A percentile compares a stretch with the other conserved stretches of the same genome.
phyloP scores from a whole-genome alignment of 345 rosid species.

The Psidium guajava region DNA sequence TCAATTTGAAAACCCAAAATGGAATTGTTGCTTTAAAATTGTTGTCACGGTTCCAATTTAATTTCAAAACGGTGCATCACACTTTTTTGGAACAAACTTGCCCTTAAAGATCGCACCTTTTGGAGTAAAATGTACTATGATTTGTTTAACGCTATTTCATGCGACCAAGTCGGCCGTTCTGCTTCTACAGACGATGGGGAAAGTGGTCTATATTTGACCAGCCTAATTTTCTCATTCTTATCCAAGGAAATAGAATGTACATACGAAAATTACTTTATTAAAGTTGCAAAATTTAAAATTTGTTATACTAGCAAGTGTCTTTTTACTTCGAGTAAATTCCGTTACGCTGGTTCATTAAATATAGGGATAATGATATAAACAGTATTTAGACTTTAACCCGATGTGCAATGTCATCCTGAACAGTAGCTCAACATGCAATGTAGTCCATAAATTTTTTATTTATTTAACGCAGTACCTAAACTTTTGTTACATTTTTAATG shows the following conservation, averaged over 20 bases:
- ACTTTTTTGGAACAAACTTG: not conserved
- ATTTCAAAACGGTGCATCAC: too few relatives aligned
- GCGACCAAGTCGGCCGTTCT: not conserved
- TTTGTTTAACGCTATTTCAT: not conserved
- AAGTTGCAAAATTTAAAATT: not conserved
- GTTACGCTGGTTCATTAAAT: not conserved
- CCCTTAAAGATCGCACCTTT: not conserved
- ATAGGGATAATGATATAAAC: too few relatives aligned
- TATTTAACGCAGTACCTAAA: too few relatives aligned
- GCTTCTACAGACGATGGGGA: not conserved
- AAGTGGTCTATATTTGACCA: accelerated
- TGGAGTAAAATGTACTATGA: not conserved
- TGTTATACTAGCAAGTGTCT: not conserved
- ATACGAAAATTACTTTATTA: too few relatives aligned
- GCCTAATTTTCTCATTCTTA: not conserved
- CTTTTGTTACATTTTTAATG: too few relatives aligned
- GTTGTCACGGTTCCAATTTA: too few relatives aligned
- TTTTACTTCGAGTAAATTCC: not conserved
- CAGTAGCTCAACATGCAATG: too few relatives aligned
- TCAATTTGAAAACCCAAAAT: too few relatives aligned
- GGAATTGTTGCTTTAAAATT: too few relatives aligned
- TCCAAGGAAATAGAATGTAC: not conserved
- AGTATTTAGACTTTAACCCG: too few relatives aligned
- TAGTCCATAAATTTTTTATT: too few relatives aligned
- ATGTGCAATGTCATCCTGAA: too few relatives aligned